Percentiles rank a stretch among this genome's conserved stretches.
phyloP scores from a whole-genome alignment of 495 filamentous ascomycete species.

The Geoglossum glabrum region DNA sequence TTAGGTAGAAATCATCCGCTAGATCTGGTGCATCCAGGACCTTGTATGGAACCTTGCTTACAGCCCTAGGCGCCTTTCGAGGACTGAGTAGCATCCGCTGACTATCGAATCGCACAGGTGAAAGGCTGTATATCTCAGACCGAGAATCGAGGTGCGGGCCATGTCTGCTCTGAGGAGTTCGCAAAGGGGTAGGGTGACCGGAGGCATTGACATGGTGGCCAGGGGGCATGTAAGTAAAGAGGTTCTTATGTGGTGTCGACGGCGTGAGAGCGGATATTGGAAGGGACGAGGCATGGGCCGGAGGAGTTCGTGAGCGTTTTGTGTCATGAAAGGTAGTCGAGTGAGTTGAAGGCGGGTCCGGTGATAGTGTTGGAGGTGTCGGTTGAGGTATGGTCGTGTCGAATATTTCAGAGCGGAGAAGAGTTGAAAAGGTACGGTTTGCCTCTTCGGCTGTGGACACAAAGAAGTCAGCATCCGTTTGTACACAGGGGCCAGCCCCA shows the following conservation, averaged over 20 bases:
- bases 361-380: conserved; percentile 41
- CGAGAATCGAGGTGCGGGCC: conserved; percentile 67
- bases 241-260: conserved; percentile 89
- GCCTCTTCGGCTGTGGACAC: conserved; percentile 65
- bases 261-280: conserved; percentile 56
- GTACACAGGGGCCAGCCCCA: neutral
- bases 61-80: conserved; percentile 65
- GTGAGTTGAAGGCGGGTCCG: conserved; percentile 41
- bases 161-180: conserved; percentile 73
- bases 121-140: conserved; percentile 83
- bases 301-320: conserved; percentile 62
- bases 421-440: conserved; percentile 73
- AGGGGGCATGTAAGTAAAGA: conserved; percentile 81
- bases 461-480: conserved; percentile 21
- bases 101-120: conserved; percentile 72
- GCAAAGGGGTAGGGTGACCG: conserved; percentile 62
- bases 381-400: conserved; percentile 72
- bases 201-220: conserved; percentile 42
- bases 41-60: conserved; percentile 93
- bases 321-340: conserved; percentile 40
- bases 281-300: conserved; percentile 40
- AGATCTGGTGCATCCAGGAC: conserved; percentile 91
- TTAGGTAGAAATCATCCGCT: conserved; percentile 93
- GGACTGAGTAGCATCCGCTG: conserved; percentile 84
- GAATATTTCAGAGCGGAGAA: conserved; percentile 79